These are phyloP conservation scores for Suillus lakei DNA, from an alignment of 768 basidiomycete species.

Conservation along the genomic window DNA sequence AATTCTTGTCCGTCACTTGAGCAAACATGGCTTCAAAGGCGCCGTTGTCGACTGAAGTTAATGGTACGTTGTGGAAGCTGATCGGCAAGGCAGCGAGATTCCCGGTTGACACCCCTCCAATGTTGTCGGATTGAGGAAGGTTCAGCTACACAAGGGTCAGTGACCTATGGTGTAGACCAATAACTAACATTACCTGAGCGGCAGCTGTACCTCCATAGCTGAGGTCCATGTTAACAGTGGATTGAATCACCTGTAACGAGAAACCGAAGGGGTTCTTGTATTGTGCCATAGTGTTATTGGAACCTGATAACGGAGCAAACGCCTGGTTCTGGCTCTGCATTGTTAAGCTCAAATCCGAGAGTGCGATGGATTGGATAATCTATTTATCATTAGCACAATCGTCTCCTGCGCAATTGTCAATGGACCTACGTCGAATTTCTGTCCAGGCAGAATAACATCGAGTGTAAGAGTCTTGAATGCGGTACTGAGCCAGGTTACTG, in stretches of 20 bases:
- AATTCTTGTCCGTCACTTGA: slow-evolving; percentile 54
- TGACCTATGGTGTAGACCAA: slow-evolving; percentile 6
- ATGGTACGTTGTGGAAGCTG: slow-evolving; percentile 57
- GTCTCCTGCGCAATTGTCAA: neutral
- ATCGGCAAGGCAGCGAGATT: slow-evolving; percentile 65
- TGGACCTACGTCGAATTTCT: slow-evolving; percentile 52
- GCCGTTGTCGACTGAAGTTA: slow-evolving; percentile 56
- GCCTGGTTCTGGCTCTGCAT: slow-evolving; percentile 57
- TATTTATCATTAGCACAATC: slow-evolving; percentile 25
- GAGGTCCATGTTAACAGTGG: slow-evolving; percentile 59
- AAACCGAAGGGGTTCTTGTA: slow-evolving; percentile 83
- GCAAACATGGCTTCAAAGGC: slow-evolving; percentile 64
- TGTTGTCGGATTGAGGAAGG: slow-evolving; percentile 51
- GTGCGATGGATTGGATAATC: slow-evolving; percentile 66
- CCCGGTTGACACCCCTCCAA: slow-evolving; percentile 72
- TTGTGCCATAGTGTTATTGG: slow-evolving; percentile 54
- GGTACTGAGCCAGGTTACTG: slow-evolving; percentile 67
- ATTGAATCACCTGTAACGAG: slow-evolving; percentile 63
- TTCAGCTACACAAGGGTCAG: slow-evolving; percentile 43
- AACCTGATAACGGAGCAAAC: slow-evolving; percentile 64
- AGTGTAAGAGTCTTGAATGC: slow-evolving; percentile 72
- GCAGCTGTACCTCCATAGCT: slow-evolving; percentile 50
- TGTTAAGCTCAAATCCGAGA: slow-evolving; percentile 59
- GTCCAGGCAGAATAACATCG: slow-evolving; percentile 63
- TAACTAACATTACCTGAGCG: slow-evolving; percentile 48